Conservation (phyloP, 1,139 yeast species). For the Hyphopichia khmerensis region DNA sequence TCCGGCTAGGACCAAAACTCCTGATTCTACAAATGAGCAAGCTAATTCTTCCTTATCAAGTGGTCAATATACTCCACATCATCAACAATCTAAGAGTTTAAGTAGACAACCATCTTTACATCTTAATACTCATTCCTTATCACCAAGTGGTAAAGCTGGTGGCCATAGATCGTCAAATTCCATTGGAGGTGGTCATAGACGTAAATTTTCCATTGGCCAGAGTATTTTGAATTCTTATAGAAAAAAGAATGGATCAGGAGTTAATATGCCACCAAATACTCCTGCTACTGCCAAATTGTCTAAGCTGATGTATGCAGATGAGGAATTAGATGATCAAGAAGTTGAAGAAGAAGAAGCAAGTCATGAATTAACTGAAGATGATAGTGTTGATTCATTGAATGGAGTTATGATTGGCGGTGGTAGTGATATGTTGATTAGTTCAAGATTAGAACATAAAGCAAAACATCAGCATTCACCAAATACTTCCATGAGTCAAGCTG, state of each 20-base stretch:
- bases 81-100: conserved; percentile 24
- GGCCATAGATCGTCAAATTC: conserved; percentile 29
- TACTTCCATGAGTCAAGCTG: conserved; percentile 17
- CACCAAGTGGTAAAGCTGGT: conserved; percentile 19
- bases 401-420: conserved; percentile 52
- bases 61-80: conserved; percentile 2
- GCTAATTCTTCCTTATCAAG: neutral
- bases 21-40: conserved; percentile 17
- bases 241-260: conserved; percentile 47
- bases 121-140: conserved; percentile 25
- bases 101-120: conserved; percentile 43
- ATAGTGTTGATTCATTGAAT: conserved; percentile 64
- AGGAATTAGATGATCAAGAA: conserved; percentile 33
- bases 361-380: conserved; percentile 38
- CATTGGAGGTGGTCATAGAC: conserved; percentile 44
- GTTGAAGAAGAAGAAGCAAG: conserved; percentile 20
- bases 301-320: conserved; percentile 38
- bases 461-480: conserved; percentile 32
- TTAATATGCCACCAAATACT: conserved; percentile 47
- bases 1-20: conserved; percentile 22
- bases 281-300: conserved; percentile 49
- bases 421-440: conserved; percentile 65
- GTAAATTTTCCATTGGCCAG: conserved; percentile 65
- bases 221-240: conserved; percentile 45
- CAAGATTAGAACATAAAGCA: conserved; percentile 55